Evolutionary conservation across 2,329 filamentous ascomycete species (phyloP), one percentile per base, ranked within the genome.

Genomic region (Neopestalotiopsis sp.): DNA sequence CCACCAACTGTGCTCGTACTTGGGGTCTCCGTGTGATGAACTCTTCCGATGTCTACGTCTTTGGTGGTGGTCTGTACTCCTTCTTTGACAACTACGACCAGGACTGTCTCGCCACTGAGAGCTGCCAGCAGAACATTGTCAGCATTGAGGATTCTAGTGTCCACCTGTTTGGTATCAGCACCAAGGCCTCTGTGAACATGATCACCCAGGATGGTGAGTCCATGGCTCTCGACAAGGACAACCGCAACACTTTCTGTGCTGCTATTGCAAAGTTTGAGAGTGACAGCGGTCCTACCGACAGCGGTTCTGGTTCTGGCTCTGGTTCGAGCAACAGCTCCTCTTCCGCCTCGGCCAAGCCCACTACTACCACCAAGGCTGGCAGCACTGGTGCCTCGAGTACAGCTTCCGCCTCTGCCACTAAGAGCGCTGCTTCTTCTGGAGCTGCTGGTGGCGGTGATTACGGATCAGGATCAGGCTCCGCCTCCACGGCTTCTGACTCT

Each of bases 71-170:
- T 32, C 82, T 95, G 69, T 95, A 95, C 86, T 91, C 87, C 73
- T 95, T 95, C 87, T 95, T 94, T 76, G 88, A 95, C 79, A 94
- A 94, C 85, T 95, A 95, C 81, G 83, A 81, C 49, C 91, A 94
- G 80, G 84, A 85, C 20, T 96, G 93, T 75, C 86, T 95, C 17
- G 79, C 81, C 49, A 85, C 85, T 10, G 87, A 92, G 78, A 88
- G 87, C 73, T 96, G 93, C 83, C 93, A 95, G 81, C 85, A 90
- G 69, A 91, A 94, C 81, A 94, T 96, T 82, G 86, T 95, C 61
- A 89, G 89, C 73, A 83, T 95, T 45, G 90, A 94, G 79, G 87
- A 88, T 76, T 92, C 85, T 65, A 78, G 79, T 24, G 84, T 94
- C 53, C 83, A 89, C 73, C 79, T 95, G 49, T 93, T 88, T 71